Evolutionary conservation across 306 rosid genomes (phyloP), one percentile per base, ranked within the genome.

Genomic region (Lathyrus aphaca): DNA sequence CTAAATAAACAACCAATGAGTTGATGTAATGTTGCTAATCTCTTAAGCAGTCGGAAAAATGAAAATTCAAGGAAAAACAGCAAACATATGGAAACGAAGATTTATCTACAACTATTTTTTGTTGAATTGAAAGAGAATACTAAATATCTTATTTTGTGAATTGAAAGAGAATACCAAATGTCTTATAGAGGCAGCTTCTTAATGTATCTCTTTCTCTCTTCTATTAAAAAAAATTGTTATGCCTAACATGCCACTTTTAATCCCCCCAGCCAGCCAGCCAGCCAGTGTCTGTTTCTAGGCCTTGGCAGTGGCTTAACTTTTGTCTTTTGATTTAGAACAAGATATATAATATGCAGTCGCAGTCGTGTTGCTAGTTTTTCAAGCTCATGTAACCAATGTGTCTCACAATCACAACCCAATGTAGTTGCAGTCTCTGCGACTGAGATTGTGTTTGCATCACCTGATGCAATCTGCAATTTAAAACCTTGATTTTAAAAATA

Each of bases 301-400:
- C 51, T 10, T 35, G 29, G 23, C 37, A 55, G 12, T 54, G 57
- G 64, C 69, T 37, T 29, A 30, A 29, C 62, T 17, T 14, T 21
- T 7, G 39, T 29, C 61, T 64, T 73, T 64, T 32, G 30, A 44
- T 53, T 70, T 80, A 48, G 51, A 48, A 35, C 61, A 48, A 72
- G 69, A 23, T 23, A 15, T 48, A 38, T 62, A 37, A 29, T 48
- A 21, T 49, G 19, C 5, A 19, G n/a, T 37, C 30, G 2, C 5
- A 1, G 6, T 61, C 61, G 14, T 18, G 45, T 37, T 60, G 30
- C 11, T 19, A 21, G 19, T 13, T 18, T 37, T 63, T 43, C 39
- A 4, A 32, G 40, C 21, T 45, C 42, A 63, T 13, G 68, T 5
- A 25, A 21, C 32, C 19, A 72, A 35, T 46, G 23, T 72, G 23